phyloP scores from a whole-genome alignment of 441 rosid genomes.

The Jatropha multifida region DNA sequence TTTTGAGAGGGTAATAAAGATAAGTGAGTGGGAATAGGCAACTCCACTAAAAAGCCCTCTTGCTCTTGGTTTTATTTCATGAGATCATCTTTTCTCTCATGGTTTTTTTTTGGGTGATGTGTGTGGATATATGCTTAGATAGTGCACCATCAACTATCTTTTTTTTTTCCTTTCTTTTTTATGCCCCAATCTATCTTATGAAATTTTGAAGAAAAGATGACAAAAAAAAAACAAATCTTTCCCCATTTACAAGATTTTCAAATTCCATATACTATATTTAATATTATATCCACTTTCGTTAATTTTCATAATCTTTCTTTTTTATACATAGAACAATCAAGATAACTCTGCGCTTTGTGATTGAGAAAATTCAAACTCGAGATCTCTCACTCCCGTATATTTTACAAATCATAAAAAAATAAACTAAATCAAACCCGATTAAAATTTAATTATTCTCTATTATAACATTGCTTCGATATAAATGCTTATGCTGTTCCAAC shows the following conservation, averaged over 20 bases:
- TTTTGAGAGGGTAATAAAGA: slow-evolving; percentile 32
- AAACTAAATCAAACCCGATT: too few species aligned
- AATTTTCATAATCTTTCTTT: too few species aligned
- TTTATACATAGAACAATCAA: too few species aligned
- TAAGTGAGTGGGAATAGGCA: slow-evolving; percentile 27
- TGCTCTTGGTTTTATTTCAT: neutral
- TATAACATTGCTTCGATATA: neutral
- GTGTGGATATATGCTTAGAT: neutral
- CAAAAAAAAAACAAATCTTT: neutral
- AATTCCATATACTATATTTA: neutral
- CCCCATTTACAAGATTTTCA: slow-evolving; percentile 16
- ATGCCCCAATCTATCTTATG: slow-evolving; percentile 8
- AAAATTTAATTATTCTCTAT: too few species aligned
- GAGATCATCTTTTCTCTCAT: neutral
- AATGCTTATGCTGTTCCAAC: slow-evolving; percentile 9
- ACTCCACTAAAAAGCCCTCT: slow-evolving; percentile 39
- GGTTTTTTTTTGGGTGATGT: neutral
- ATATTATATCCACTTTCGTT: neutral
- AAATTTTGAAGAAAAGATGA: neutral
- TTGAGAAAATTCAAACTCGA: too few species aligned
- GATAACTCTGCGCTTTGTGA: too few species aligned
- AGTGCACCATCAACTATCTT: slow-evolving; percentile 9
- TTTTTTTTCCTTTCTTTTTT: neutral
- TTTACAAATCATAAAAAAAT: too few species aligned
- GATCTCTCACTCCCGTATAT: too few species aligned